These are phyloP conservation scores for Begonia peltatifolia DNA, from an alignment of 306 rosid genomes.

Conservation along the genomic window DNA sequence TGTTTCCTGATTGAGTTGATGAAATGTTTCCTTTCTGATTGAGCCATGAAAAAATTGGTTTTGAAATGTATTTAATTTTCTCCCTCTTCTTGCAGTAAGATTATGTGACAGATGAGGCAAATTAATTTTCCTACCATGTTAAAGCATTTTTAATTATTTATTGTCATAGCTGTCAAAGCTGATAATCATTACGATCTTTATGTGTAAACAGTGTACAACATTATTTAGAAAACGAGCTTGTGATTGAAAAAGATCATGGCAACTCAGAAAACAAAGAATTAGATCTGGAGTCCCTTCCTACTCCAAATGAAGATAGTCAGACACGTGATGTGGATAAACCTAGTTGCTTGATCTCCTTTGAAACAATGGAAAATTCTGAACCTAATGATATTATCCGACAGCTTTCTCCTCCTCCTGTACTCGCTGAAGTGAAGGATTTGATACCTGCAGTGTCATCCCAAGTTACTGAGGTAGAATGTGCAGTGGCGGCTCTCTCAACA, in stretches of 20 bases:
- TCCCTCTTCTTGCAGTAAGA: too few species aligned
- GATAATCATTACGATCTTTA: not conserved
- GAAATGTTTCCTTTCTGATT: constrained; percentile 9
- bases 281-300: constrained; percentile 23
- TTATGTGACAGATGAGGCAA: too few species aligned
- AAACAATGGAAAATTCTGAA: constrained; percentile 31
- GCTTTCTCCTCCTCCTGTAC: constrained; percentile 91
- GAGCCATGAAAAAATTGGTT: not conserved
- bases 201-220: constrained; percentile 37
- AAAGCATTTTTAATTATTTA: too few species aligned
- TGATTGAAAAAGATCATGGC: constrained; percentile 21
- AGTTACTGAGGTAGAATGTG: constrained; percentile 32
- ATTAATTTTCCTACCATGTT: too few species aligned
- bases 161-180: too few species aligned
- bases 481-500: constrained; percentile 23
- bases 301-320: constrained; percentile 24
- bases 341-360: constrained; percentile 75
- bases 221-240: constrained; percentile 25
- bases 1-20: constrained; percentile 4
- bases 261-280: constrained; percentile 19
- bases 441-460: constrained; percentile 53
- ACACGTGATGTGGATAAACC: constrained; percentile 26
- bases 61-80: too few species aligned
- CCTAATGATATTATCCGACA: constrained; percentile 53
- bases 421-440: constrained; percentile 82